Evolutionary conservation across 2,329 filamentous ascomycete genomes (phyloP), one percentile per base, ranked within the genome.

Genomic region (Pseudocercospora musae): DNA sequence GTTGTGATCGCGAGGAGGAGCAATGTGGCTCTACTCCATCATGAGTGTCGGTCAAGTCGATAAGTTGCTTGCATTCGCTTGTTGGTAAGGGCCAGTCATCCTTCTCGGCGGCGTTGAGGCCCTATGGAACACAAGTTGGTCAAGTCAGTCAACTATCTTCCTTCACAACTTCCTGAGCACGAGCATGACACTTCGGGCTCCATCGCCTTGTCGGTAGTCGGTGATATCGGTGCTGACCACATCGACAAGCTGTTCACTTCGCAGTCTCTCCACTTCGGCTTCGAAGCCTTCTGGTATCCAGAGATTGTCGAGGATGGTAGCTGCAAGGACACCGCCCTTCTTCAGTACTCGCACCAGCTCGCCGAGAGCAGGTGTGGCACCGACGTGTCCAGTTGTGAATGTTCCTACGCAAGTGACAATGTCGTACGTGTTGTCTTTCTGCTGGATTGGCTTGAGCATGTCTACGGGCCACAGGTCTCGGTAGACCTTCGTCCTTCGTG

Each of bases 301-400:
- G 59, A 85, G 80, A 40, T 77, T 78, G 20, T 80, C 78, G 4
- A 84, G 73, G 4, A 86, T 76, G 0, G 83, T 85, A 1, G 81
- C 81, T 33, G 84, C 79, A 33, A 85, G 71, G 33, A 83, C 68
- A 0, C 84, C 84, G 4, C 75, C 76, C 10, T 67, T 74, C 72
- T 80, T 82, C 29, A 79, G 74, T 3, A 85, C 70, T 9, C 84
- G 74, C 23, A 82, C 74, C 54, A 86, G 80, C 68, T 85, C 83
- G 21, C 75, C 70, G 44, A 86, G 67, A 2, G 80, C 80, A 1
- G 73, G 73, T 48, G 74, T 71, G 0, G 84, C 82, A 0, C 83
- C 84, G 37, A 86, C 79, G 64, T 86, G 83, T 10, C 81, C 82
- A 58, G 80, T 77, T 0, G 84, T 86, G 63, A 86, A 79, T 2